phyloP scores from a whole-genome alignment of 176 grass and related monocot species.

The Pontederia paniculata region DNA sequence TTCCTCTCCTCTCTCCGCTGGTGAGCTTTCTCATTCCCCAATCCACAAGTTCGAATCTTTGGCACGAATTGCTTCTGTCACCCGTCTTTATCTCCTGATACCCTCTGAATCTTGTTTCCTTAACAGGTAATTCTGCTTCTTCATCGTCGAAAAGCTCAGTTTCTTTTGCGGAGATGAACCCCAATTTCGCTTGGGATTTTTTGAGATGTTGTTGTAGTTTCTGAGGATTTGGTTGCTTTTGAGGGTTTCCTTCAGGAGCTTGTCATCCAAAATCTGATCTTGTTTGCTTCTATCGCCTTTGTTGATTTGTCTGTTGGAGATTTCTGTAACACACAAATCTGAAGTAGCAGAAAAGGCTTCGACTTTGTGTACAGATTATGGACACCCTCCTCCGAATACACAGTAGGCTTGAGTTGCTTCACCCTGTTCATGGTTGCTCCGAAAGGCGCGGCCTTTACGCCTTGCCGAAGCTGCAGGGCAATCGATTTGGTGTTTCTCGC shows the following conservation, averaged over 20 bases:
- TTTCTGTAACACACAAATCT: background rate
- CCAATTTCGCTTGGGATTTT: background rate
- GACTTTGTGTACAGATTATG: slow-evolving; percentile 8
- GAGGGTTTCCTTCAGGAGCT: background rate
- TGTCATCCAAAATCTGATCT: background rate
- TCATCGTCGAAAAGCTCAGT: too few relatives aligned
- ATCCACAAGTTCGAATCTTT: background rate
- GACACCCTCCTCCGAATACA: slow-evolving; percentile 32
- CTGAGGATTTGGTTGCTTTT: background rate
- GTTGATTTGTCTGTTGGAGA: background rate
- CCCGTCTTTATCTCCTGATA: background rate
- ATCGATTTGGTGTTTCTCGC: background rate
- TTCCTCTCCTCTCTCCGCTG: background rate
- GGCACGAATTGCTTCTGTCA: too few relatives aligned
- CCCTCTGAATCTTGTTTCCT: background rate
- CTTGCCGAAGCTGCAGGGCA: slow-evolving; percentile 16
- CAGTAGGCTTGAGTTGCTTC: slow-evolving; percentile 29
- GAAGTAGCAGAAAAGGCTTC: background rate
- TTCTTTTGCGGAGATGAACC: too few relatives aligned
- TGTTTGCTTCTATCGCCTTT: background rate
- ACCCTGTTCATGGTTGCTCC: slow-evolving; percentile 13
- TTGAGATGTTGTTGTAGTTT: background rate
- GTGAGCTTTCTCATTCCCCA: background rate
- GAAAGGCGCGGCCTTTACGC: slow-evolving; percentile 8
- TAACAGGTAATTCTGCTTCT: background rate